Conservation (phyloP, 306 rosid species). For the Lathyrus tuberosus region DNA sequence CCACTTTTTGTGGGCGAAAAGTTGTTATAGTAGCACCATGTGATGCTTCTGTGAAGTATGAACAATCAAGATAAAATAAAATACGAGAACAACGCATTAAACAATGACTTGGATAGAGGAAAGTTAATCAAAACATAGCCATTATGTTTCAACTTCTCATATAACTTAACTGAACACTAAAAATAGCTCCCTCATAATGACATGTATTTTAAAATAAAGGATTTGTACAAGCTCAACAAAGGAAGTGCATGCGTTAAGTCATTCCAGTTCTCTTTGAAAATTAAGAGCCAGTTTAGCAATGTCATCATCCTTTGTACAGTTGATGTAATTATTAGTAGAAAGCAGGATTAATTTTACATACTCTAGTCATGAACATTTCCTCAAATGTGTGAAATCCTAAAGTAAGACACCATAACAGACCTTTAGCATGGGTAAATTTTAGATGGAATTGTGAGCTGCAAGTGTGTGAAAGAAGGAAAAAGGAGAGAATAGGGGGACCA, state of each 20-base stretch:
- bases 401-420: neutral
- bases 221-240: slow-evolving; percentile 13
- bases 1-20: slow-evolving; percentile 1
- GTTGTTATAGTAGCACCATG: slow-evolving; percentile 18
- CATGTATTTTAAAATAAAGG: slow-evolving; percentile 3
- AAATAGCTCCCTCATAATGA: neutral
- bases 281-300: neutral
- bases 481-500: neutral
- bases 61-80: slow-evolving; percentile 16
- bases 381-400: neutral
- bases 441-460: neutral
- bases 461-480: neutral
- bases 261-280: neutral
- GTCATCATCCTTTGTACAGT: no score
- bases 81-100: slow-evolving; percentile 18
- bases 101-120: neutral
- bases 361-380: neutral
- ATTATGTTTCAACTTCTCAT: slow-evolving; percentile 23
- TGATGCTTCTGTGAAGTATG: slow-evolving; percentile 21
- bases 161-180: slow-evolving; percentile 4
- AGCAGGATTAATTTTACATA: slow-evolving; percentile 3
- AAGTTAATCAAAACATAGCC: slow-evolving; percentile 20
- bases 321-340: slow-evolving; percentile 9
- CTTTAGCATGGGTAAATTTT: neutral
- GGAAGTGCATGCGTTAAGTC: slow-evolving; percentile 2